Evolutionary conservation across 2,329 filamentous ascomycete species (phyloP), one percentile per base, ranked within the genome.

Genomic region (Grosmannia penicillata): DNA sequence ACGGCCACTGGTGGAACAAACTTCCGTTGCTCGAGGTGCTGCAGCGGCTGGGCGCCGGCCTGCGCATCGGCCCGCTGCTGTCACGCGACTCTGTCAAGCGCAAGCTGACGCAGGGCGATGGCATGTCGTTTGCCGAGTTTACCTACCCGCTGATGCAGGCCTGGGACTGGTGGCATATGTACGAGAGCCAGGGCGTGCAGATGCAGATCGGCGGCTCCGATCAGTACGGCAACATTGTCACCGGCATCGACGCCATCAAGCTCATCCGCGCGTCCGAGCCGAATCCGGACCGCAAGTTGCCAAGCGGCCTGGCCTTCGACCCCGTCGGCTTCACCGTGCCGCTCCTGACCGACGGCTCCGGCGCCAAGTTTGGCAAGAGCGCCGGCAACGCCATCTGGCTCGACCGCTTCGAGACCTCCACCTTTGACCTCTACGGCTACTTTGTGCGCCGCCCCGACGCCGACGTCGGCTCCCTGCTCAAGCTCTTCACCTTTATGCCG

Each of bases 91-190:
- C 82, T 66, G 82, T 73, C 34, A 47, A 33, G 39, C 78, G 75
- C 41, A 84, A 86, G 52, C 70, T 96, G 66, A 70, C 72, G n/a
- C 77, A 77, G 38, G 84, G 85, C 27, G 82, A 91, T 46, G 93
- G 91, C 49, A 89, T 98, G 80, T 93, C 87, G 1, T 82, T 93
- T 50, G 79, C 84, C 26, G 91, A 98, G 55, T 94, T 98, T 57
- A 72, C 77, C 30, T 98, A 98, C 53, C 91, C 93, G 1, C 61
- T 98, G 14, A 74, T 96, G 50, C 91, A 98, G 56, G 86, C 81
- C 18, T 96, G 87, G 81, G 91, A 98, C 56, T 98, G 87, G 74
- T 96, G 84, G 83, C 70, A 82, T 48, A 70, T 96, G 61, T 93
- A 82, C 58, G 56, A 50, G 44, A 68, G 72, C 33, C 66, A 68